Conservation (phyloP, 2,329 filamentous ascomycete species). For the Diaporthe citriasiana region DNA sequence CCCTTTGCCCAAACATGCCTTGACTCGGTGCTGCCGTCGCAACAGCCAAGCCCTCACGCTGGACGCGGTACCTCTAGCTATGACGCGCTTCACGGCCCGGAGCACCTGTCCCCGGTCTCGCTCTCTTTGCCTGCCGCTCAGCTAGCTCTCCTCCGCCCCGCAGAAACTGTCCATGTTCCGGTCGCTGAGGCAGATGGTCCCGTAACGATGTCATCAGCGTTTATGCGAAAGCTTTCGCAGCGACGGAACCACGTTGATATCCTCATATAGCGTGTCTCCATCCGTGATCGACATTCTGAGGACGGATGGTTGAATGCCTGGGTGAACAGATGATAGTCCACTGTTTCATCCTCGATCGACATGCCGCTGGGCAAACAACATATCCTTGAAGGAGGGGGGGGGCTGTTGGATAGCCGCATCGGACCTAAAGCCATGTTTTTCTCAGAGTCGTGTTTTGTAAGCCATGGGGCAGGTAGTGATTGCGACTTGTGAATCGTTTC, state of each 20-base stretch:
- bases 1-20: constrained; percentile 4
- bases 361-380: not conserved
- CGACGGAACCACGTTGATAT: not conserved
- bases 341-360: not conserved
- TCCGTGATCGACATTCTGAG: not conserved
- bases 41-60: constrained; percentile 21
- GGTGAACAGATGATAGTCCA: not conserved
- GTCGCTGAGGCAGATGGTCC: not conserved
- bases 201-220: not conserved
- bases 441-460: not conserved
- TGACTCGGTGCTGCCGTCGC: constrained; percentile 10
- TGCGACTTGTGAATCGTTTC: not conserved
- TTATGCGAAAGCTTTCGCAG: not conserved
- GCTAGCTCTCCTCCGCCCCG: not conserved
- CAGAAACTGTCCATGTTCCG: not conserved
- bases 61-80: not conserved
- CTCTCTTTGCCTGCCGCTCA: constrained; percentile 11
- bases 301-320: not conserved
- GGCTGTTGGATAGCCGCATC: not conserved
- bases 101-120: constrained; percentile 12
- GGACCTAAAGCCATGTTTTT: not conserved
- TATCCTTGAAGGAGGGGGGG: not conserved
- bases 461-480: not conserved
- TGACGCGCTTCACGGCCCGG: not conserved
- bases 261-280: not conserved